Conservation (phyloP, 2,329 filamentous ascomycete genomes). For the Hypoxylon sp. region DNA sequence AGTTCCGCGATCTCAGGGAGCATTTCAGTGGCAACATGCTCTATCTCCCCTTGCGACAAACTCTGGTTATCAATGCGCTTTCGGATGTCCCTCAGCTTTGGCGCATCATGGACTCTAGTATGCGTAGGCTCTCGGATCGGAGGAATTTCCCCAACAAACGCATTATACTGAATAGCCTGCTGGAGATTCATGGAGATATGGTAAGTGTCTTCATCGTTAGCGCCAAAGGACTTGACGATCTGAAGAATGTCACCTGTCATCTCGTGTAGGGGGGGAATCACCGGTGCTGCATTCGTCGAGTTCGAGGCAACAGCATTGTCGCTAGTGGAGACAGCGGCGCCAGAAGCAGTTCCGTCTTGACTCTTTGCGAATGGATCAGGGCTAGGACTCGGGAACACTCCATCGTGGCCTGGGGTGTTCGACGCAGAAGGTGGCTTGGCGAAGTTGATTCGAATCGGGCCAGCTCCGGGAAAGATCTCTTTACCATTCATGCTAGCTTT, state of each 20-base stretch:
- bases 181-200: constrained; percentile 82
- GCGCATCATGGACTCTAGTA: constrained; percentile 91
- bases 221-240: constrained; percentile 91
- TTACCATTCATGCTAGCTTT: constrained; percentile 93
- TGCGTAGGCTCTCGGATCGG: constrained; percentile 89
- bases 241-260: constrained; percentile 86
- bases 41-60: constrained; percentile 87
- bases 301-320: constrained; percentile 54
- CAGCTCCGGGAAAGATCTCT: constrained; percentile 97
- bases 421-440: constrained; percentile 94
- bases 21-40: constrained; percentile 93
- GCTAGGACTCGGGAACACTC: constrained; percentile 89
- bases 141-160: constrained; percentile 88
- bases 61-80: constrained; percentile 98
- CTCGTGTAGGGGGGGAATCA: constrained; percentile 80
- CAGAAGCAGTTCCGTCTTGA: constrained; percentile 62
- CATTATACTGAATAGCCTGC: constrained; percentile 80
- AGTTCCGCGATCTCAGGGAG: constrained; percentile 96
- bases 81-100: constrained; percentile 93
- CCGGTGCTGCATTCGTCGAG: constrained; percentile 67
- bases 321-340: constrained; percentile 60
- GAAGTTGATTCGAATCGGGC: constrained; percentile 95
- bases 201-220: constrained; percentile 81
- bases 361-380: constrained; percentile 83
- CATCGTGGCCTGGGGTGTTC: constrained; percentile 89